Base-by-base conservation (phyloP, 257 asterid species). In the Galeopsis tetrahit region DNA sequence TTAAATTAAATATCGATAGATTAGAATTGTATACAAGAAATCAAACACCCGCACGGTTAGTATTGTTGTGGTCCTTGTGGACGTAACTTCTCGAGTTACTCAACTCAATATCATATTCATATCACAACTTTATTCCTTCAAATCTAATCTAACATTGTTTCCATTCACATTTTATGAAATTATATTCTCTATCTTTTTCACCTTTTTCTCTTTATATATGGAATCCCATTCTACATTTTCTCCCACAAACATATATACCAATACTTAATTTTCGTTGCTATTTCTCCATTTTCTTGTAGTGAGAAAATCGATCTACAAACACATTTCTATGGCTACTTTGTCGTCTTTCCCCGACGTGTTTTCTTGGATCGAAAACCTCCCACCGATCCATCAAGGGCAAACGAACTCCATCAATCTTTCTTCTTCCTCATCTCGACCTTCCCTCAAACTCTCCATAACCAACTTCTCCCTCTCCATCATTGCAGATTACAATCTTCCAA, bases 341-440 rank as follows among this genome's bases (percentile, higher is more conserved):
- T 69, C 83, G 57, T 68, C 82, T 48, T 88, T 86, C 38, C 88
- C 88, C 34, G 89, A 89, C 77, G 70, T 88, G 8, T 89, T 66
- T 66, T 76, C 95, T 2, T 89, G 96, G 95, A 79, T 91, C 13
- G 74, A 79, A 62, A 85, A 79, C 66, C 88, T 83, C 42, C 93
- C 88, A 55, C 88, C 89, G 34, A 82, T 81, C 49, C 66, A 62
- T 6, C 83, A 83, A 76, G 83, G 89, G 90, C 67, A 68, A 69
- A 70, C 78, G 13, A 33, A 68, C 21, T 74, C 83, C 10, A 59
- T 79, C 61, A 79, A 74, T 55, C 76, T 93, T n/a, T 85, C 85
- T 73, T 75, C 91, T 82, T 62, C 60, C 10, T 74, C 92, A 10
- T 82, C 84, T 3, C 83, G 69, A 6, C 93, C 97, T 11, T 84